phyloP scores from a whole-genome alignment of 345 rosid species.

The Bruguiera gymnorhiza region DNA sequence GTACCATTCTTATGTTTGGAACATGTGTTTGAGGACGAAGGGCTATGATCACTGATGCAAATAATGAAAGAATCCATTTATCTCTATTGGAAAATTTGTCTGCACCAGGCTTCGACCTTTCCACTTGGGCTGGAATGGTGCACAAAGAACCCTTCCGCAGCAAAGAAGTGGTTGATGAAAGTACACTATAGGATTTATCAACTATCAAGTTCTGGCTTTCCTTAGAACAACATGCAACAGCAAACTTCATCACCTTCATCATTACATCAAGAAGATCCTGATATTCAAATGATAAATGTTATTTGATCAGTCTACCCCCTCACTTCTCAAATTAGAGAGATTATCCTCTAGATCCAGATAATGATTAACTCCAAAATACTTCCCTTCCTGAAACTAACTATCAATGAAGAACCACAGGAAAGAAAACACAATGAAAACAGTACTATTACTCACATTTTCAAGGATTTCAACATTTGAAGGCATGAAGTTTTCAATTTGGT shows the following conservation, averaged over 20 bases:
- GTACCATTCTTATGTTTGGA: slow-evolving; percentile 54
- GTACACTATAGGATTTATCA: slow-evolving; percentile 52
- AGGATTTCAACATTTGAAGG: slow-evolving; percentile 24
- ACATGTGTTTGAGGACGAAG: slow-evolving; percentile 50
- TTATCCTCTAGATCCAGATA: not conserved
- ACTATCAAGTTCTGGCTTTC: slow-evolving; percentile 64
- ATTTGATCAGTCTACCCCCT: not conserved
- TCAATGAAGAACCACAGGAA: not conserved
- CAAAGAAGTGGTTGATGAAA: slow-evolving; percentile 47
- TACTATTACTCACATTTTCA: slow-evolving; percentile 41
- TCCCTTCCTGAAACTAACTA: not conserved
- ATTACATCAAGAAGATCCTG: slow-evolving; percentile 72
- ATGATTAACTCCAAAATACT: not conserved
- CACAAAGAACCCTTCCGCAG: slow-evolving; percentile 41
- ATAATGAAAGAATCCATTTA: slow-evolving; percentile 64
- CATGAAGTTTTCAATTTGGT: slow-evolving; percentile 49
- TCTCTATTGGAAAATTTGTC: slow-evolving; percentile 47
- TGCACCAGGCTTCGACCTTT: slow-evolving; percentile 30
- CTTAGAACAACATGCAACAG: slow-evolving; percentile 61
- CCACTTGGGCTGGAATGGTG: slow-evolving; percentile 27
- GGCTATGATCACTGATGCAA: slow-evolving; percentile 72
- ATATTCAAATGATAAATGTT: slow-evolving; percentile 15
- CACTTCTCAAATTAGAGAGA: not conserved
- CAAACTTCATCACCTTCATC: slow-evolving; percentile 57
- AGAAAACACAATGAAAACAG: not conserved